Evolutionary conservation across 2,329 filamentous ascomycete genomes (phyloP), one percentile per base, ranked within the genome.

Genomic region (Verticillium albo-atrum): DNA sequence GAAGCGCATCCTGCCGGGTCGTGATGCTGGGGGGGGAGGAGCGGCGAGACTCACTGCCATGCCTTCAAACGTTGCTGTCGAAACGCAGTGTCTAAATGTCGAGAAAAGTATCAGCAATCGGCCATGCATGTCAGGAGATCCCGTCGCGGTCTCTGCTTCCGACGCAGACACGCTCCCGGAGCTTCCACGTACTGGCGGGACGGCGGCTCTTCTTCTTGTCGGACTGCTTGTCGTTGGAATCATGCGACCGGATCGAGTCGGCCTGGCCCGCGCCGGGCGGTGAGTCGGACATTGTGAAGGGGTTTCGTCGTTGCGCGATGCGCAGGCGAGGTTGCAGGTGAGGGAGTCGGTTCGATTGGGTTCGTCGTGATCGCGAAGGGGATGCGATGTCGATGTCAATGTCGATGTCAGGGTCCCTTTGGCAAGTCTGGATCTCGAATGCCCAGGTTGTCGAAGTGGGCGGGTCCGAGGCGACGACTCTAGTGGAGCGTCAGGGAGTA

Each of bases 61-160:
- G 95, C 95, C 79, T 98, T 97, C 75, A 99, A 79, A 72, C 95
- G 88, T 77, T 99, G 95, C 74, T 99, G 95, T 68, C 95, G 86
- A 74, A 98, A 99, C 12, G 95, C 95, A 61, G 94, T 98, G 79
- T 98, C 92, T 96, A 70, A 59, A 56, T 20, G 55, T 32, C 23
- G 20, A 28, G 12, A 23, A 14, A 59, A 53, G 26, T 26, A 30
- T 63, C 35, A 64, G 64, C 50, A 57, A 52, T 23, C 42, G 9
- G 42, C 28, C 10, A 30, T 37, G 7, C 42, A n/a, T 23, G 42
- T 10, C n/a, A 12, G 20, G 42, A 50, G 9, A 7, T 23, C 3
- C n/a, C 10, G n/a, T 50, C 10, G 42, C 42, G 25, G 42, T 20
- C n/a, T 23, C 42, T 42, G 35, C 4, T 50, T 23, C n/a, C 42